phyloP scores from a whole-genome alignment of 768 basidiomycete species.

The Auricularia sp. region DNA sequence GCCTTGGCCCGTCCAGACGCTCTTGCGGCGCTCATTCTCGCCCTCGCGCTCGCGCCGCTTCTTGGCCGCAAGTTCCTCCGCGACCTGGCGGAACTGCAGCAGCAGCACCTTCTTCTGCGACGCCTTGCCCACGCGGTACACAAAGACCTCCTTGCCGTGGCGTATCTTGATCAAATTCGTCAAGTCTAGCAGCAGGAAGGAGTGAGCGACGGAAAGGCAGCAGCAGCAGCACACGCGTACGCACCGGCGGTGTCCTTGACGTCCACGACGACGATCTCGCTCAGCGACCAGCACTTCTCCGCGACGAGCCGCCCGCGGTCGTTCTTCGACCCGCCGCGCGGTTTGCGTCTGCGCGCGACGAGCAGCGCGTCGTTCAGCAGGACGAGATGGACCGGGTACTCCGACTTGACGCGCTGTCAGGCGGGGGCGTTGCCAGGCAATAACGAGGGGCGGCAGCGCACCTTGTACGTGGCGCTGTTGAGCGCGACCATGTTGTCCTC shows the following conservation, averaged over 20 bases:
- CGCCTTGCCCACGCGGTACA: constrained; percentile 75
- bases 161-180: constrained; percentile 96
- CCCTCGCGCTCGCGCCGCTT: constrained; percentile 90
- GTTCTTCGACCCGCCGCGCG: constrained; percentile 37
- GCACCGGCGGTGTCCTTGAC: constrained; percentile 89
- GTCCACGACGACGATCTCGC: constrained; percentile 90
- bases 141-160: constrained; percentile 87
- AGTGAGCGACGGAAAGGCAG: too few relatives aligned
- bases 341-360: constrained; percentile 68
- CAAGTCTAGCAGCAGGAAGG: constrained; percentile 33
- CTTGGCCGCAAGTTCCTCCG: constrained; percentile 82
- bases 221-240: constrained; percentile 14
- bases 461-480: constrained; percentile 90
- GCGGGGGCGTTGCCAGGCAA: too few relatives aligned
- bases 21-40: constrained; percentile 79
- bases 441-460: not conserved
- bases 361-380: constrained; percentile 86
- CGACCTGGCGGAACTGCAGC: constrained; percentile 79
- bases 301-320: constrained; percentile 78
- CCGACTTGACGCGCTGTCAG: constrained; percentile 26
- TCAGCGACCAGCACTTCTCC: constrained; percentile 86
- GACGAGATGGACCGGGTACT: constrained; percentile 80
- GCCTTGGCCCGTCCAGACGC: constrained; percentile 22
- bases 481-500: constrained; percentile 73
- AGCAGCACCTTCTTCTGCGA: constrained; percentile 83